phyloP scores from a whole-genome alignment of 495 filamentous ascomycete species.

The Daldinia decipiens region DNA sequence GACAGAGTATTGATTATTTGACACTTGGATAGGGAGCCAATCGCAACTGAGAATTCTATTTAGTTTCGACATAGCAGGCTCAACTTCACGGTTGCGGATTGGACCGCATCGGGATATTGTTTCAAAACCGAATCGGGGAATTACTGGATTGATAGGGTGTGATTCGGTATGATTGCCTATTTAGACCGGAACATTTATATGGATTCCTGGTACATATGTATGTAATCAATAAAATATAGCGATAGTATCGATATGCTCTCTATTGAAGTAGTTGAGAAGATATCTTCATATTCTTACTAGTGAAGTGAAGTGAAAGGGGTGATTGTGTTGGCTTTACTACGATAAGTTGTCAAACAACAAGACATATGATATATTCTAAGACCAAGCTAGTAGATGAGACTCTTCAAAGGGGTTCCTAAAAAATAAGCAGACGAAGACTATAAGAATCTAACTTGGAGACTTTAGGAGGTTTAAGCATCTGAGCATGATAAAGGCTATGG shows the following conservation, averaged over 20 bases:
- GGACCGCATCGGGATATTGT: slow-evolving; percentile 22
- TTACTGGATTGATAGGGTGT: slow-evolving; percentile 2
- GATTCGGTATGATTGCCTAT: slow-evolving; percentile 36
- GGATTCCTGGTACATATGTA: neutral
- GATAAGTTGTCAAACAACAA: too few species aligned
- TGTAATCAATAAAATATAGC: too few species aligned
- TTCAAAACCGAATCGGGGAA: slow-evolving; percentile 16
- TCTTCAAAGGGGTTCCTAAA: too few species aligned
- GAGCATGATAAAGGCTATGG: too few species aligned
- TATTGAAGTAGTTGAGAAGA: too few species aligned
- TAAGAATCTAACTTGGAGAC: neutral
- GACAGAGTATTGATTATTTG: slow-evolving; percentile 10
- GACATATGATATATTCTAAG: too few species aligned
- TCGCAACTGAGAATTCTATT: slow-evolving; percentile 33
- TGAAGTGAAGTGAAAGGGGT: too few species aligned
- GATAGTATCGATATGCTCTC: too few species aligned
- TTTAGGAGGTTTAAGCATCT: neutral
- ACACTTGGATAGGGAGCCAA: slow-evolving; percentile 38
- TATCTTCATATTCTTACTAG: too few species aligned
- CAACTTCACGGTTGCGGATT: slow-evolving; percentile 16
- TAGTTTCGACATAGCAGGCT: slow-evolving; percentile 17
- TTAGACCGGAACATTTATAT: slow-evolving; percentile 5
- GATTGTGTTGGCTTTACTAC: too few species aligned
- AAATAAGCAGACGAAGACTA: neutral
- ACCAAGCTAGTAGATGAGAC: neutral